Evolutionary conservation across 2,329 filamentous ascomycete genomes (phyloP).

Genomic region (Pestalotiopsis sp.): DNA sequence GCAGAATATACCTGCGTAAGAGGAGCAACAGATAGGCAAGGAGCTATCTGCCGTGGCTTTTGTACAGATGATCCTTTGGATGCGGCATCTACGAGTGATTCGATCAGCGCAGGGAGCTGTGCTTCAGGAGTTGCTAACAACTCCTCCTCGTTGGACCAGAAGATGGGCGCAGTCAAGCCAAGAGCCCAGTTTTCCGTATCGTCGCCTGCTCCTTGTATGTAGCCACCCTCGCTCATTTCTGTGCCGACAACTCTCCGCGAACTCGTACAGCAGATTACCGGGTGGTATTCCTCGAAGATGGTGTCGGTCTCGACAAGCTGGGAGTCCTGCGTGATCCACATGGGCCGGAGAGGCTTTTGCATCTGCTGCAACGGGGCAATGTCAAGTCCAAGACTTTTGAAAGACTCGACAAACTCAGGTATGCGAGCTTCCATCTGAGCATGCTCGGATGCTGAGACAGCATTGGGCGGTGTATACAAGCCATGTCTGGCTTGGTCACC

Average conservation of each 20-base stretch:
- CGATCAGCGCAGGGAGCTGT: conserved; percentile 57
- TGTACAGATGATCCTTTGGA: conserved; percentile 16
- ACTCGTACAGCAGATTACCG: conserved; percentile 83
- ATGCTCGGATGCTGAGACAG: conserved; percentile 75
- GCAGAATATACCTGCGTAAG: conserved; percentile 18
- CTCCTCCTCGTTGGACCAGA: conserved; percentile 70
- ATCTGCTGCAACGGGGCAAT: conserved; percentile 59
- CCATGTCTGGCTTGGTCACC: conserved; percentile 37
- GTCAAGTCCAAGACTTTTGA: conserved; percentile 62
- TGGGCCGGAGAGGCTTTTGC: conserved; percentile 72
- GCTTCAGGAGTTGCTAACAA: conserved; percentile 69
- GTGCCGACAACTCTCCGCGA: conserved; percentile 71
- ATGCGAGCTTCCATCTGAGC: conserved; percentile 72
- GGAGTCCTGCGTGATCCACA: conserved; percentile 80
- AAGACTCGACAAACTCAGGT: conserved; percentile 54
- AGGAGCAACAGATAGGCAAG: conserved; percentile 29
- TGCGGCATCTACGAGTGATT: conserved; percentile 31
- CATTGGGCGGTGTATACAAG: conserved; percentile 72
- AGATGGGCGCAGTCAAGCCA: conserved; percentile 75
- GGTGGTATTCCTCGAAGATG: conserved; percentile 63
- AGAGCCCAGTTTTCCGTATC: conserved; percentile 92
- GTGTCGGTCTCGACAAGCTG: conserved; percentile 38
- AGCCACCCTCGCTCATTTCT: conserved; percentile 72
- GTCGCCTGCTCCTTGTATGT: conserved; percentile 93
- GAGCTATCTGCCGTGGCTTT: conserved; percentile 33